Base-by-base conservation (phyloP, 176 grass and related monocot genomes). In the Triticum dicoccoides region DNA sequence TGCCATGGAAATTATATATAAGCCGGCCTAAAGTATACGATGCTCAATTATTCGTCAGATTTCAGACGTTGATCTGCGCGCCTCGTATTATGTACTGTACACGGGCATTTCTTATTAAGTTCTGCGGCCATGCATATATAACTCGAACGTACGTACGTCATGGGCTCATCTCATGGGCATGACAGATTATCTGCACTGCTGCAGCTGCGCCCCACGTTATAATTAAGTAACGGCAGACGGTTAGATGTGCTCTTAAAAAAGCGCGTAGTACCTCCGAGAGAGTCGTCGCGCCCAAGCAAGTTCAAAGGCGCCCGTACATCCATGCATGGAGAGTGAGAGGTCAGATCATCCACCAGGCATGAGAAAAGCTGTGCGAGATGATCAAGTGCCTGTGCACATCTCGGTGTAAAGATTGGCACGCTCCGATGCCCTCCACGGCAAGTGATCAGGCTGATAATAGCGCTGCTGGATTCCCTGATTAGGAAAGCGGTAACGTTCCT, bases 401-500 rank as follows among this genome's bases (percentile, higher is more conserved):
- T 77, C 80, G 73, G 44, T 87, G 80, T 56, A 87, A 90, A 74
- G 84, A 58, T 8, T 18, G 15, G 61, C 49, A 6, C 18, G 21
- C 13, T 17, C 49, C 13, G 67, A 33, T 80, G 67, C 85, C 20
- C 67, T 68, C 44, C 81, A 87, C 75, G 85, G 76, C 85, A 84
- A 87, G 89, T 75, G 89, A 83, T 47, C 89, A 87, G 58, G 74
- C 25, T 73, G 18, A 90, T 83, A 11, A 87, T 67, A 9, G 35
- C 12, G 39, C 25, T 37, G 24, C 29, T 79, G 35, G 64, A 61
- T 87, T 42, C 35, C 89, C 66, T 3, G 6, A 54, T 41, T 5
- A 21, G 76, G 23, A 73, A 75, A 17, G 78, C 11, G 18, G 15
- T 49, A 7, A 29, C 32, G 47, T 17, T 67, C 79, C 38, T 44